A percentile compares a stretch with the other conserved stretches of the same genome.
Conservation (phyloP, 2,329 filamentous ascomycete species). For the Hymenoscyphus linearis region DNA sequence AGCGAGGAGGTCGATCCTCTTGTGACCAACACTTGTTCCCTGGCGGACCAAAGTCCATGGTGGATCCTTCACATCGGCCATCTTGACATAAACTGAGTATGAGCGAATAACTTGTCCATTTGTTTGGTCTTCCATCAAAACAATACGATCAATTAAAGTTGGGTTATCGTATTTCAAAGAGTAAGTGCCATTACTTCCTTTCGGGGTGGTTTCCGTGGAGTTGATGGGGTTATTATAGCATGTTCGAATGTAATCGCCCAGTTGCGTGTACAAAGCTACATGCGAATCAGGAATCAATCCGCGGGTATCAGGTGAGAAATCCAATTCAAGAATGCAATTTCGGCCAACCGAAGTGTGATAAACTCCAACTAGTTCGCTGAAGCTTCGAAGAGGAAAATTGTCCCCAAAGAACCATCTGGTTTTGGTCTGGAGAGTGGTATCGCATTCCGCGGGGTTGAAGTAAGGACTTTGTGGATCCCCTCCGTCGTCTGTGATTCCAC, state of each 20-base stretch:
- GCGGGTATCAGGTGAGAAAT: conserved; percentile 25
- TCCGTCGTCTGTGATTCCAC: conserved; percentile 15
- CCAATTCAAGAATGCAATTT: conserved; percentile 26
- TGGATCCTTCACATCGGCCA: conserved; percentile 12
- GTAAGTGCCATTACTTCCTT: conserved; percentile 3
- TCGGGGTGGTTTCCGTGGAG: neutral
- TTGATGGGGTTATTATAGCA: conserved; percentile 10
- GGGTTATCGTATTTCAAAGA: conserved; percentile 15
- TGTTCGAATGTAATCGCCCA: conserved; percentile 23
- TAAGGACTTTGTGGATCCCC: conserved; percentile 23
- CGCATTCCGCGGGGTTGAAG: conserved; percentile 25
- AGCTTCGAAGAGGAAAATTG: conserved; percentile 19
- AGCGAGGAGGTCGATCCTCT: conserved; percentile 25
- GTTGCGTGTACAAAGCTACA: conserved; percentile 23
- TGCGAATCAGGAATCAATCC: conserved; percentile 23
- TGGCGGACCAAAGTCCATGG: conserved; percentile 22
- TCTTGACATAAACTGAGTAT: conserved; percentile 22
- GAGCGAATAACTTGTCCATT: conserved; percentile 26
- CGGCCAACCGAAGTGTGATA: conserved; percentile 27
- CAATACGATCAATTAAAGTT: conserved; percentile 22
- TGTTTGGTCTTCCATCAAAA: conserved; percentile 28
- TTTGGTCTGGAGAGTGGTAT: conserved; percentile 24
- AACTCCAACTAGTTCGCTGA: conserved; percentile 24
- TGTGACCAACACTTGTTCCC: conserved; percentile 27
- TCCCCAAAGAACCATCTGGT: conserved; percentile 27